These are phyloP conservation scores for Verticillium nubilum DNA, from an alignment of 2,329 filamentous ascomycete genomes.

Conservation along the genomic window DNA sequence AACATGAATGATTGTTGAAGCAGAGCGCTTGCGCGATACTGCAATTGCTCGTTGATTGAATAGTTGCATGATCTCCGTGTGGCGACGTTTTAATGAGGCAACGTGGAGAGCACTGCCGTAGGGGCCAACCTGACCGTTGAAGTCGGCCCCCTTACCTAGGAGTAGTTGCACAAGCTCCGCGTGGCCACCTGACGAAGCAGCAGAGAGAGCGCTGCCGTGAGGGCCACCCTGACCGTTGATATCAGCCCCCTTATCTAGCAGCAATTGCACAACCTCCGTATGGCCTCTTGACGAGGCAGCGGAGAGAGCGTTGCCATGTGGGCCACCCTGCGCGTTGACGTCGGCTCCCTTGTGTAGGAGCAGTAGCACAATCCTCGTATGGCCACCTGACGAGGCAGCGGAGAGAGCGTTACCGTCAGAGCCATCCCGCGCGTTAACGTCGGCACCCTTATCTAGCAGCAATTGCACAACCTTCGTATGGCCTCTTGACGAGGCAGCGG, in stretches of 20 bases:
- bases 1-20: no score
- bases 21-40: no score
- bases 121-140: no score
- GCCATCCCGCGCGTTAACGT: not conserved
- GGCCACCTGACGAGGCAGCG: not conserved
- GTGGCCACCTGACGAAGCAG: no score
- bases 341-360: constrained; percentile 7
- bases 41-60: no score
- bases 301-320: constrained; percentile 11
- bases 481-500: constrained; percentile 28
- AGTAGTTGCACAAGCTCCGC: no score
- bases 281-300: constrained; percentile 9
- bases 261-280: not conserved
- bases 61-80: no score
- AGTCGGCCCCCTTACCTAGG: no score
- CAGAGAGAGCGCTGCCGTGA: not conserved
- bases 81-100: no score
- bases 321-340: constrained; percentile 6
- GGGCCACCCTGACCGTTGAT: not conserved
- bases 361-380: not conserved
- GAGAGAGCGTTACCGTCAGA: not conserved
- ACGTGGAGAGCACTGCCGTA: no score
- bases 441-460: not conserved
- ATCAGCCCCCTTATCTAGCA: constrained; percentile 9
- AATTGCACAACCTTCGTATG: constrained; percentile 27